Base-by-base conservation (phyloP, 1,284 basidiomycete genomes). In the Sphagnurus paluster region DNA sequence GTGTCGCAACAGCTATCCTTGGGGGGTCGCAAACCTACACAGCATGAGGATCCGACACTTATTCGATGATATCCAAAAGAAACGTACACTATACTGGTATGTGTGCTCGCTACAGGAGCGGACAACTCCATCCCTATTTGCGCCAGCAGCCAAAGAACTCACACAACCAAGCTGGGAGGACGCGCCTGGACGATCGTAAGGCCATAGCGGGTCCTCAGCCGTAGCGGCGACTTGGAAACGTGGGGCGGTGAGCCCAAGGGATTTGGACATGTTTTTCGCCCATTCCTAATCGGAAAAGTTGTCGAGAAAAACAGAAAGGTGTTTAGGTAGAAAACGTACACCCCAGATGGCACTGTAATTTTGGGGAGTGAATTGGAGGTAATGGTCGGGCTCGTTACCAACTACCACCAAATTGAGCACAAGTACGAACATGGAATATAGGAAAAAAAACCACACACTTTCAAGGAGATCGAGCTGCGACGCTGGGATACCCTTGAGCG, bases 381-480 rank as follows among this genome's bases (percentile, higher is more conserved):
- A 77, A 36, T 77, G 73, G 54, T 78, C 75, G 4, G 76, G 75
- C 56, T 78, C 76, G 44, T 78, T 78, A 13, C 76, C 76, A 48
- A 78, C 75, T 77, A 13, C 76, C 76, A 48, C 77, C 75, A 78
- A 14, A 17, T 24, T 5, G 36, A 20, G 28, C 2, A 7, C 32
- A 17, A 9, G 36, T 34, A n/a, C 19, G 37, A 51, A 16, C 28
- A 29, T 19, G 13, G 21, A 21, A 16, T 35, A 30, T 13, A 25
- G 5, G 11, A 30, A 8, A 13, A 35, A 33, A 19, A 34, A 3
- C 4, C 16, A 59, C 68, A 46, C 42, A 75, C 75, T 75, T 61
- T 78, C 75, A 24, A 77, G 66, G 1, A 64, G 65, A 23, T 66
- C 59, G 5, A 77, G 54, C 33, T 75, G 67, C 2, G 57, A 56